Evolutionary conservation across 106 monocot species (phyloP).

Genomic region (Dioscorea zingiberensis): DNA sequence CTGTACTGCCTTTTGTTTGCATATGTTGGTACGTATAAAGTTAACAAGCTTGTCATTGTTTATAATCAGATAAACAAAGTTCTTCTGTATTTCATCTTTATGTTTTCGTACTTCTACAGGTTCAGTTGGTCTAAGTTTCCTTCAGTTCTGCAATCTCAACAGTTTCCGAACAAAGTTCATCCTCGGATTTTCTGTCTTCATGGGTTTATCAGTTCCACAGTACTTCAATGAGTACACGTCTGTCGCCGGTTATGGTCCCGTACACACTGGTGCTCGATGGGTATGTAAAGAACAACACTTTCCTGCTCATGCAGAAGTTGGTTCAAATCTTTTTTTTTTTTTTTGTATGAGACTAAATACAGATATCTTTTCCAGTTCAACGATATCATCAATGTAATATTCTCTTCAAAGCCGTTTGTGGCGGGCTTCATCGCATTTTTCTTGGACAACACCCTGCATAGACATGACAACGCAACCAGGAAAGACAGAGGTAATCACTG

Average conservation of each 20-base stretch:
- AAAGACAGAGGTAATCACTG: conserved; percentile 63
- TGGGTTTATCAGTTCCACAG: conserved; percentile 92
- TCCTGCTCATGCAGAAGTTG: background rate
- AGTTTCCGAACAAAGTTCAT: conserved; percentile 96
- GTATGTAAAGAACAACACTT: conserved; percentile 26
- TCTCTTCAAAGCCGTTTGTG: conserved; percentile 70
- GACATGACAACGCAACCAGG: conserved; percentile 24
- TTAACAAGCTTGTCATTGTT: background rate
- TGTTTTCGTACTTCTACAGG: conserved; percentile 34
- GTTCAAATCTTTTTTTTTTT: background rate
- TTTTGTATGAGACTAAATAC: background rate
- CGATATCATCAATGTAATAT: conserved; percentile 71
- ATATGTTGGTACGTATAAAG: conserved; percentile 64
- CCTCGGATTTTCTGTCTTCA: conserved; percentile 81
- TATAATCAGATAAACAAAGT: background rate
- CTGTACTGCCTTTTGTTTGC: conserved; percentile 97
- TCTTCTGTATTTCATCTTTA: background rate
- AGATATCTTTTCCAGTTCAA: conserved; percentile 45
- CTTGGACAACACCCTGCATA: conserved; percentile 66
- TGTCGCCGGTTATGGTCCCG: conserved; percentile 92
- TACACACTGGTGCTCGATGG: conserved; percentile 85
- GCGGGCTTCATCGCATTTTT: conserved; percentile 57
- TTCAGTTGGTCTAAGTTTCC: conserved; percentile 71
- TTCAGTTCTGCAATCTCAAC: conserved; percentile 97
- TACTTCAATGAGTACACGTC: conserved; percentile 99